Base-by-base conservation (phyloP, 257 asterid genomes). In the Perilla frutescens region DNA sequence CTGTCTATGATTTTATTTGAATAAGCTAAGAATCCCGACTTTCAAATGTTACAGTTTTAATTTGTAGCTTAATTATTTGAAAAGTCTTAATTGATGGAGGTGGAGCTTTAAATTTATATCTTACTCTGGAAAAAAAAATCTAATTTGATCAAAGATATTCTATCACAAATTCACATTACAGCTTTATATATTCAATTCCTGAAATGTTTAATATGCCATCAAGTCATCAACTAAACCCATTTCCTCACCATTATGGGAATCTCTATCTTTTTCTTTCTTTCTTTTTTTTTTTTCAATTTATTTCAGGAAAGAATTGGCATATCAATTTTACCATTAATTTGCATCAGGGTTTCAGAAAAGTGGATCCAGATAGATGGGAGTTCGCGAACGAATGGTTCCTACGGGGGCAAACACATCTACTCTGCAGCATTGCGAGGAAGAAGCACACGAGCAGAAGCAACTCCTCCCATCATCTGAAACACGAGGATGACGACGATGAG, bases 351-450 rank as follows among this genome's bases (percentile, higher is more conserved):
- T 93, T 93, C 69, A 79, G 81, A 53, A 93, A 93, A 62, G 96
- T 91, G 44, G 96, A 93, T 80, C 96, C 97, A 4, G 98, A 93
- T 66, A 84, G 81, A 39, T 93, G 97, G 97, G 96, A 87, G 40
- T 93, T 93, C 61, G 98, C 98, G 15, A 89, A 84, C 66, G 97
- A 93, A 74, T 91, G 96, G 93, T 93, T 93, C 77, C 79, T 93
- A 15, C 83, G 94, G 1, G 97, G 94, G 20, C 98, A 89, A 68
- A 84, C 84, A 0, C 96, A 89, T 3, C 77, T 91, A 31, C 84
- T 93, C 49, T 80, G 79, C 87, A 93, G 89, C 81, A 93, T 93
- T 9, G 77, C 40, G 8, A 72, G 98, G 76, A 83, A 69, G 73
- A 91, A 85, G 57, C 89, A 79, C 20, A 14, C 74, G 34, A 58